These are phyloP conservation scores for Penicillium paxilli DNA, from an alignment of 495 filamentous ascomycete genomes.

Conservation along the genomic window DNA sequence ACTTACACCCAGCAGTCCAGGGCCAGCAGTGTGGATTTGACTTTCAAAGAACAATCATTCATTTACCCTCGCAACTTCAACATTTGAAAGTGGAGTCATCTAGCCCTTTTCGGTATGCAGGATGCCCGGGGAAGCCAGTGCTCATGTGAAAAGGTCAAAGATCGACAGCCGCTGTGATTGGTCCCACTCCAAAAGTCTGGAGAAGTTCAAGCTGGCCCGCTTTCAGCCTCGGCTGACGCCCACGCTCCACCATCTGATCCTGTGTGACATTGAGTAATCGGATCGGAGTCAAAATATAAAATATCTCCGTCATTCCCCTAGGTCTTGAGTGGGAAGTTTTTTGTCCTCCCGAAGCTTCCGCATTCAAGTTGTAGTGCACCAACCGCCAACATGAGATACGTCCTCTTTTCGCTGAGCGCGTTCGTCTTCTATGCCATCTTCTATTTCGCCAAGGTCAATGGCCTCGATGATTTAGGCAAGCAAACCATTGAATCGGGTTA, in stretches of 20 bases:
- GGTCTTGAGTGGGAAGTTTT: not conserved
- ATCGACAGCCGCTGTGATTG: conserved; percentile 14
- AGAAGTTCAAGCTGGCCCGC: conserved; percentile 5
- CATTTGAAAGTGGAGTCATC: not conserved
- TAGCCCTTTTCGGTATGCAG: conserved; percentile 20
- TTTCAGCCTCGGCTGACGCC: conserved; percentile 12
- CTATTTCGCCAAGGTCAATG: conserved; percentile 43
- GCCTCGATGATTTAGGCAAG: conserved; percentile 29
- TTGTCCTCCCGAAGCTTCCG: too few relatives aligned
- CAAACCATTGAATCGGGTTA: conserved; percentile 30
- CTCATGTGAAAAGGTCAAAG: conserved; percentile 14
- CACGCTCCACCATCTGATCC: conserved; percentile 14
- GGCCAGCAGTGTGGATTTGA: too few relatives aligned
- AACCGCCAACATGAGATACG: conserved; percentile 23
- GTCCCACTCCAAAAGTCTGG: not conserved
- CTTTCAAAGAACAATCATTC: too few relatives aligned
- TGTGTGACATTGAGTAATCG: not conserved
- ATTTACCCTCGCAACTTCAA: too few relatives aligned
- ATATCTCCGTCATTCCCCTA: not conserved
- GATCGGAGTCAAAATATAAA: conserved; percentile 7
- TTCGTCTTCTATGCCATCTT: conserved; percentile 43
- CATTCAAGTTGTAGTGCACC: not conserved
- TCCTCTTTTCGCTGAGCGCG: conserved; percentile 43
- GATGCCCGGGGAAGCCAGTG: conserved; percentile 9
- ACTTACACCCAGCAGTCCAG: too few relatives aligned